phyloP scores from a whole-genome alignment of 139 green algal genomes.

The Limnomonas spitsbergensis region DNA sequence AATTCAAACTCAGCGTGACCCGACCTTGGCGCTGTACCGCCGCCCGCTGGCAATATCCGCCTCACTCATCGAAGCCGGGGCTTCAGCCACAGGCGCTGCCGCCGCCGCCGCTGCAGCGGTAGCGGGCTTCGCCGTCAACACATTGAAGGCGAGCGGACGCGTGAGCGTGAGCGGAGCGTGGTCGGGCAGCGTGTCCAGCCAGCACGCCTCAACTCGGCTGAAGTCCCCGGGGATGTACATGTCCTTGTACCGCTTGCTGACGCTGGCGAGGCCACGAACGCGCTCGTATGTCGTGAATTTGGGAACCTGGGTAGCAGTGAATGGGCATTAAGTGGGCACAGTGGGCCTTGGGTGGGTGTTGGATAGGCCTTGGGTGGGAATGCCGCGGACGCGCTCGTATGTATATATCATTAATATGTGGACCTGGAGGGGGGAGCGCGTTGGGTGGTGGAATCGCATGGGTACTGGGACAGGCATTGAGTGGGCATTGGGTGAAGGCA shows the following conservation, averaged over 20 bases:
- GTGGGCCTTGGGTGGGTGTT: too few relatives aligned
- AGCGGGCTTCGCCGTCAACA: conserved; percentile 14
- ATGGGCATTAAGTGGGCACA: too few relatives aligned
- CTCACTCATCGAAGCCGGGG: background rate
- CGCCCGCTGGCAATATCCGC: conserved; percentile 19
- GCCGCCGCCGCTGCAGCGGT: background rate
- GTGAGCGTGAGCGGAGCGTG: conserved; percentile 31
- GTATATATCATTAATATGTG: too few relatives aligned
- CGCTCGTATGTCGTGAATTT: conserved; percentile 38
- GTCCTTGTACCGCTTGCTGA: conserved; percentile 57
- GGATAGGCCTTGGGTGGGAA: too few relatives aligned
- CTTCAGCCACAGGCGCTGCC: background rate
- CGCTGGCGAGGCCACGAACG: conserved; percentile 29
- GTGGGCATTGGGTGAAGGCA: too few relatives aligned
- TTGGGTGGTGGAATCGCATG: too few relatives aligned
- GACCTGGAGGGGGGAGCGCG: too few relatives aligned
- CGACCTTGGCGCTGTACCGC: conserved; percentile 37
- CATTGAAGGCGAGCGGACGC: conserved; percentile 33
- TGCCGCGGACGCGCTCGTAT: too few relatives aligned
- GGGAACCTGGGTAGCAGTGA: conserved; percentile 23
- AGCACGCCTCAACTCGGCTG: conserved; percentile 24
- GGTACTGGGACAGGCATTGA: too few relatives aligned
- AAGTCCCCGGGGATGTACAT: conserved; percentile 62
- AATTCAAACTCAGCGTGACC: too few relatives aligned
- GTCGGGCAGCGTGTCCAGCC: conserved; percentile 38